Base-by-base conservation (phyloP, 1,139 yeast species). In the Diutina siamensis region DNA sequence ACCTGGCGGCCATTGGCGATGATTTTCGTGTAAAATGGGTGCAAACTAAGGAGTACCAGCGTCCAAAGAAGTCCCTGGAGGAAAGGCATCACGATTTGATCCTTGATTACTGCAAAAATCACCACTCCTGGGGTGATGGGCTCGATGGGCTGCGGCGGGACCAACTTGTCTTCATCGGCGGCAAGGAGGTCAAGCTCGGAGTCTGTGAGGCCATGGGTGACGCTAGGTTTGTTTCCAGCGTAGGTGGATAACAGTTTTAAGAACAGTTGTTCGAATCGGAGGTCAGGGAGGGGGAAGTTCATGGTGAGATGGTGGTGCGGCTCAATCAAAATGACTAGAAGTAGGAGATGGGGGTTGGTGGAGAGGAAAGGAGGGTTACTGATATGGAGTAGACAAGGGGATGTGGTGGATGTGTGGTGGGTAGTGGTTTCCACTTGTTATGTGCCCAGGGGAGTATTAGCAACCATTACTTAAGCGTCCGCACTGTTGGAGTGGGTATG, bases 41-140 rank as follows among this genome's bases (percentile, higher is more conserved):
- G 52, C 19, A 58, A 48, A n/a, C 58, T 47, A 2, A 71, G 51
- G 45, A 71, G 54, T 3, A 64, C 48, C 8, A 71, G 69, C 1
- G 70, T 55, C 67, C 68, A 71, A 31, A 67, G 47, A 48, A 71
- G 65, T 4, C 75, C 74, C 50, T 68, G 75, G 17, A 71, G 21
- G 35, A 83, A 68, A 1, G 92, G 92, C 79, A 82, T 74, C n/a
- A 83, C 15, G 2, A 83, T 56, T 50, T 81, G 82, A 55, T 83
- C 89, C 50, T 74, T 74, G 9, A 80, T 44, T 0, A 83, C 61
- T 1, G 85, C 83, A 53, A 75, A 76, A 0, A 68, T 52, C 7
- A 80, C 73, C 0, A 74, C 64, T 1, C 60, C 56, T 1, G 76
- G 76, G 0, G 81, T 71, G 25, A 76, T 66, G 15, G 63, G 61